Percentiles rank a stretch among this genome's conserved stretches.
These are phyloP conservation scores for Eutypa lata DNA, from an alignment of 2,329 filamentous ascomycete genomes.

Conservation along the genomic window DNA sequence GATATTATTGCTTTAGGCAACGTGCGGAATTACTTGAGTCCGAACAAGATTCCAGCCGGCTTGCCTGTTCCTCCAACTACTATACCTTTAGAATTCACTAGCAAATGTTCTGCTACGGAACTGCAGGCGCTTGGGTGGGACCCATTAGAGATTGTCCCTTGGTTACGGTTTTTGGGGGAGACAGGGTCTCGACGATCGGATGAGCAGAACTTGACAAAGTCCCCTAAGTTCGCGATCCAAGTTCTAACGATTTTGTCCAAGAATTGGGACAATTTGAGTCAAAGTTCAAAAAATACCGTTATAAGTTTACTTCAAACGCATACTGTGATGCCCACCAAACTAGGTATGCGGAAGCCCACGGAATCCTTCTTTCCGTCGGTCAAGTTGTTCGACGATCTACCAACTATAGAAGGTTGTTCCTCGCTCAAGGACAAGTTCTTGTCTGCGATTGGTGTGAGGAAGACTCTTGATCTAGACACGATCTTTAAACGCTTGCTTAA, in stretches of 20 bases:
- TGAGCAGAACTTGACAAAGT: slow-evolving; percentile 68
- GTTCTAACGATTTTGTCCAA: slow-evolving; percentile 81
- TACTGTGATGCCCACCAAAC: slow-evolving; percentile 83
- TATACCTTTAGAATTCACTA: slow-evolving; percentile 81
- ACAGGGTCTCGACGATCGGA: slow-evolving; percentile 57
- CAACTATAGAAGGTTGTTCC: slow-evolving; percentile 71
- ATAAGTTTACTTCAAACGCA: slow-evolving; percentile 61
- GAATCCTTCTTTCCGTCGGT: slow-evolving; percentile 94
- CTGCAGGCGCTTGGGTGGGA: slow-evolving; percentile 83
- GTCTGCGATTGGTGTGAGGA: slow-evolving; percentile 78
- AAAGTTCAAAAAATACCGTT: slow-evolving; percentile 62
- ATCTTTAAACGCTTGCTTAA: slow-evolving; percentile 85
- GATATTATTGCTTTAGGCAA: slow-evolving; percentile 74
- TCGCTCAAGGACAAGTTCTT: slow-evolving; percentile 90
- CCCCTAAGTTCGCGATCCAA: slow-evolving; percentile 70
- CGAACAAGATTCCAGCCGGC: slow-evolving; percentile 75
- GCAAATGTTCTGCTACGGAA: slow-evolving; percentile 61
- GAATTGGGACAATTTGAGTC: slow-evolving; percentile 79
- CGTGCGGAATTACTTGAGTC: slow-evolving; percentile 72
- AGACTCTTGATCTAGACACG: slow-evolving; percentile 90
- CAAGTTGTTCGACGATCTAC: slow-evolving; percentile 90
- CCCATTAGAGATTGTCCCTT: slow-evolving; percentile 78
- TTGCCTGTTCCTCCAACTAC: slow-evolving; percentile 78
- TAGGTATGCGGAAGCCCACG: slow-evolving; percentile 79
- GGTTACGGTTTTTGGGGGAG: slow-evolving; percentile 79